Percentiles rank a stretch among this genome's conserved stretches.
phyloP scores from a whole-genome alignment of 1,139 yeast genomes.

The Zhuliangozyma blackwelliae region DNA sequence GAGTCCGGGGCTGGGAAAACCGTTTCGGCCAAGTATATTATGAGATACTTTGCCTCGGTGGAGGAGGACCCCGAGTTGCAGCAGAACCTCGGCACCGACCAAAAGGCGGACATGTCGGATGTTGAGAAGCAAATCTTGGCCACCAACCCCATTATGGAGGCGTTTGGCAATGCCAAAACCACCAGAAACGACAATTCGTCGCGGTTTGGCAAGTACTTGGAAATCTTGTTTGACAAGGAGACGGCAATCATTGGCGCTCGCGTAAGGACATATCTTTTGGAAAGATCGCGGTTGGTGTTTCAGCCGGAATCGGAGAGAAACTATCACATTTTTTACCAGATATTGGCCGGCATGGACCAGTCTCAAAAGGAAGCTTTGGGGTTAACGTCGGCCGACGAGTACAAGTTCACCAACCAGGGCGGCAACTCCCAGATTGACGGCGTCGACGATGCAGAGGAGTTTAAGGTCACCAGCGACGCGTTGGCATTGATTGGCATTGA shows the following conservation, averaged over 20 bases:
- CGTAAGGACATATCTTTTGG: constrained; percentile 86
- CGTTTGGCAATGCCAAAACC: constrained; percentile 97
- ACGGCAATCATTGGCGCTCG: constrained; percentile 90
- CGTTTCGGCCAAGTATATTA: constrained; percentile 92
- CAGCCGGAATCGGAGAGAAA: constrained; percentile 89
- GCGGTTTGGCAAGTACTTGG: constrained; percentile 93
- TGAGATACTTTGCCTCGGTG: constrained; percentile 96
- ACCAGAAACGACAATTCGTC: constrained; percentile 97
- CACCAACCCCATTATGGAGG: constrained; percentile 97
- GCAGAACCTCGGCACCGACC: constrained; percentile 16
- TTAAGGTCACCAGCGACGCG: constrained; percentile 69
- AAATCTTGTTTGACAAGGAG: constrained; percentile 72
- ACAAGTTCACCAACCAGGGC: constrained; percentile 86
- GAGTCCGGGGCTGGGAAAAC: constrained; percentile 99
- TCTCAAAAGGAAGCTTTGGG: constrained; percentile 58
- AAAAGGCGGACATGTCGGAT: constrained; percentile 73
- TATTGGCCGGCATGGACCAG: constrained; percentile 70
- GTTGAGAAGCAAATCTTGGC: constrained; percentile 95
- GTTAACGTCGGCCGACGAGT: constrained; percentile 63
- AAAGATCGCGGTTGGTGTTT: constrained; percentile 89
- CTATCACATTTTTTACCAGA: constrained; percentile 92
- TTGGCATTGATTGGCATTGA: constrained; percentile 73
- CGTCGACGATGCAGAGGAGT: constrained; percentile 80
- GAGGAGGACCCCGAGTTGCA: constrained; percentile 51
- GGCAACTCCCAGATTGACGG: constrained; percentile 70